Base-by-base conservation (phyloP, 768 basidiomycete species). In the Crucibulum laeve region DNA sequence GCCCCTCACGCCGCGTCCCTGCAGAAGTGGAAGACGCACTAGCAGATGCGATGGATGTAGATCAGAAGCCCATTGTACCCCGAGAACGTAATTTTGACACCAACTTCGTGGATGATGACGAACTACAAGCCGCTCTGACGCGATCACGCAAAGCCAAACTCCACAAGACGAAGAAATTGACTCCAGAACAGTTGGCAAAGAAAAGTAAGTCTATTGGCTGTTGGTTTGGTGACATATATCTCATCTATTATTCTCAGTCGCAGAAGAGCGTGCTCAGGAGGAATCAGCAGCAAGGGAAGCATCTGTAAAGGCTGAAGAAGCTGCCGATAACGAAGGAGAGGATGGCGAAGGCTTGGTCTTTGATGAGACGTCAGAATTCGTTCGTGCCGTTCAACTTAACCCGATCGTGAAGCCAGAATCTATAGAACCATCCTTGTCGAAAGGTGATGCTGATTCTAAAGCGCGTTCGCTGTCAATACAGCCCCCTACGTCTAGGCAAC, bases 41-140 rank as follows among this genome's bases (percentile, higher is more conserved):
- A 24, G 76, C 76, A 25, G 73, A 76, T 48, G 68, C 64, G 49
- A 96, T 95, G 88, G 80, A 90, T 24, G 77, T 93, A 43, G 94
- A 96, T 56, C 67, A 77, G 53, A 82, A 77, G 53, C 79, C 86
- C n/a, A 69, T 79, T 45, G 65, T 81, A 21, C 79, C 83, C 47
- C 74, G 84, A 52, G 70, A 71, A 51, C 76, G 86, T 54, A 80
- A 92, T 59, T 73, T 91, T 41, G 82, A 93, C 59, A 73, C 76
- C 54, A 95, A 95, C 66, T 91, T 96, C 63, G 86, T 98, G 50
- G 96, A 98, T 66, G 96, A 99, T 62, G 96, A 99, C 63, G 96
- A 99, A 56, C 78, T 99, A 33, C 94, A 97, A 71, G 88, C 89
- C 32, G 91, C 89, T 21, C 73, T 98, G 46, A 85, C 95, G 25